A percentile compares a stretch with the other conserved stretches of the same genome.
Evolutionary conservation across 805 yeast genomes (phyloP).

Genomic region (Saccharomycopsis capsularis): DNA sequence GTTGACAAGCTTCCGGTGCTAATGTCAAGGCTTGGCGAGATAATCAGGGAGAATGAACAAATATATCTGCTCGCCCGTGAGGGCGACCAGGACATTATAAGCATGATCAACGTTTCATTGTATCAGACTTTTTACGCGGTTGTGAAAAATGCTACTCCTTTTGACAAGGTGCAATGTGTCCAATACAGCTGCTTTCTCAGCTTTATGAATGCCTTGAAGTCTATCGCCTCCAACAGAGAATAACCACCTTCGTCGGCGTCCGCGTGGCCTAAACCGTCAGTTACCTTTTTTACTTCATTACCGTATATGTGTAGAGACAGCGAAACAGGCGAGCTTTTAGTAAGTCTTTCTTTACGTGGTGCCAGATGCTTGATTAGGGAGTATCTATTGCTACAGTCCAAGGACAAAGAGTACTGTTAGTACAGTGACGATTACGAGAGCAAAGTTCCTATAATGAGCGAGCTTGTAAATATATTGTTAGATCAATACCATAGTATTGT

Average conservation of each 20-base stretch:
- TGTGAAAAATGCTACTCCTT: constrained; percentile 3
- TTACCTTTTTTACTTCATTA: no score
- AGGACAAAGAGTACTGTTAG: background rate
- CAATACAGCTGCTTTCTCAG: constrained; percentile 2
- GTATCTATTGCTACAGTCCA: constrained; percentile 2
- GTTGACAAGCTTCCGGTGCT: constrained; percentile 3
- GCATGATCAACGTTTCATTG: constrained; percentile 1
- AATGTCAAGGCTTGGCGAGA: background rate
- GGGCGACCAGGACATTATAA: background rate
- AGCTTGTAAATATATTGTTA: background rate
- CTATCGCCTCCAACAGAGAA: background rate
- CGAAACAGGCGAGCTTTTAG: background rate
- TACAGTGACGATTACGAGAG: background rate
- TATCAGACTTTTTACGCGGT: constrained; percentile 2
- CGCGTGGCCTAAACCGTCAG: no score
- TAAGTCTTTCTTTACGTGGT: background rate
- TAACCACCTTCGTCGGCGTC: no score
- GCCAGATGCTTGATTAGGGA: background rate
- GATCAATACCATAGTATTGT: background rate
- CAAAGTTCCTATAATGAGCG: background rate
- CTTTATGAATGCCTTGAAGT: background rate
- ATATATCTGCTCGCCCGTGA: background rate
- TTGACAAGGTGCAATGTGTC: constrained; percentile 14
- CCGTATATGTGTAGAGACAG: no score
- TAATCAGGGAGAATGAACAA: background rate